Base-by-base conservation (phyloP, 2,329 filamentous ascomycete species). In the Penicillium rolfsii region DNA sequence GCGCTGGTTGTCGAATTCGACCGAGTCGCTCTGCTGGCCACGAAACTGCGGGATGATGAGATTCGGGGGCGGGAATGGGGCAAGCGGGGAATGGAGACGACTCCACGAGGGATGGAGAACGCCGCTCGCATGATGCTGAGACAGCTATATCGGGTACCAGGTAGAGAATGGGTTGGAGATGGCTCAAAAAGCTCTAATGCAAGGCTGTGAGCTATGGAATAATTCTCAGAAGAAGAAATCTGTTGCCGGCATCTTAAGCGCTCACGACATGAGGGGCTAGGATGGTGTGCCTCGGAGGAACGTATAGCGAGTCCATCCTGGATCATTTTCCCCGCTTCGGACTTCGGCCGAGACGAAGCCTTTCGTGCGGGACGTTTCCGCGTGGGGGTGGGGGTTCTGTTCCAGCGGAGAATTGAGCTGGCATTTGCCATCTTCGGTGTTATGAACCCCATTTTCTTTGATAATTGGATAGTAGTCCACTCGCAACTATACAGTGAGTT, bases 41-140 rank as follows among this genome's bases (percentile, higher is more conserved):
- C 41, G 19, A 62, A 33, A 16, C 54, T 5, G 7, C 60, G 59
- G 24, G 48, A 53, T 26, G 56, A 60, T 12, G 62, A 56, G 55
- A 69, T 52, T 46, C 59, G 64, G 58, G 66, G 68, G 26, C 67
- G 67, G 53, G 67, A 65, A 59, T 64, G 58, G 58, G 59, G 49
- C n/a, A 61, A 63, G 66, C 67, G 67, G 63, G 70, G 70, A 65
- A 69, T 64, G 67, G 72, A 65, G 64, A 70, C 67, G 64, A 69
- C 67, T 8, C 64, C 68, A 63, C 70, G 67, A 59, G 67, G 57
- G 33, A 71, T 59, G 45, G 62, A 48, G 11, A 63, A 55, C 8
- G 69, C 46, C 3, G 64, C 45, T 62, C 68, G 63, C 73, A 76
- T 74, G 14, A 36, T 60, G 22, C 8, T 40, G 8, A 28, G 33